Base-by-base conservation (phyloP, 306 rosid species). In the Castanea crenata region DNA sequence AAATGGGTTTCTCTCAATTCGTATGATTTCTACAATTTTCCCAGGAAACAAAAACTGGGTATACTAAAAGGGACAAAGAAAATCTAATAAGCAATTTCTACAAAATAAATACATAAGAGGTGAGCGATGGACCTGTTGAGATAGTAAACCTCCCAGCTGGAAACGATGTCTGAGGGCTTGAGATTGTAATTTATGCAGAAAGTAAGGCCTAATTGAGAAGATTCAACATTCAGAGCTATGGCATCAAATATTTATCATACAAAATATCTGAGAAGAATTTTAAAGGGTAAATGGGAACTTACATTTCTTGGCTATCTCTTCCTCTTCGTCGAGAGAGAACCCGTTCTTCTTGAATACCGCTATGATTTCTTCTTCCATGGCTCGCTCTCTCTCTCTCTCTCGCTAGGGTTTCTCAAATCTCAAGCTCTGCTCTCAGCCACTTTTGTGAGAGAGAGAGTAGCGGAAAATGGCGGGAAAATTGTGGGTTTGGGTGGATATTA, bases 61-160 rank as follows among this genome's bases (percentile, higher is more conserved):
- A 19, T 34, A 34, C 19, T 19, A 6, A 35, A 19, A 67, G 25
- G 3, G 15, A 4, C 13, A 67, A 67, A 67, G 6, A 46, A 20
- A 34, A 35, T 35, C 6, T 10, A 35, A n/a, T 34, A 67, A 67
- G 18, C 72, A 67, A n/a, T 19, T 18, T 67, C 51, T 35, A 67
- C 23, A 13, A 67, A 67, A 67, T 4, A 3, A 12, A 62, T 25
- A 34, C 19, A 18, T 31, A 32, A 54, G 52, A 76, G 69, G 68
- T 38, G 49, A 64, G 25, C 11, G 19, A 55, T 59, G 72, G 21
- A 95, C 98, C 99, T 93, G 84, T 95, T 95, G 76, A 93, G 99
- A 79, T 92, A 92, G 87, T 95, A 89, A 73, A 86, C 84, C 79
- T 91, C 99, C 99, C 99, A 95, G 82, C 89, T 86, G 20, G 98